Base-by-base conservation (phyloP, 768 basidiomycete genomes). In the Agaricus sinodeliciosus region DNA sequence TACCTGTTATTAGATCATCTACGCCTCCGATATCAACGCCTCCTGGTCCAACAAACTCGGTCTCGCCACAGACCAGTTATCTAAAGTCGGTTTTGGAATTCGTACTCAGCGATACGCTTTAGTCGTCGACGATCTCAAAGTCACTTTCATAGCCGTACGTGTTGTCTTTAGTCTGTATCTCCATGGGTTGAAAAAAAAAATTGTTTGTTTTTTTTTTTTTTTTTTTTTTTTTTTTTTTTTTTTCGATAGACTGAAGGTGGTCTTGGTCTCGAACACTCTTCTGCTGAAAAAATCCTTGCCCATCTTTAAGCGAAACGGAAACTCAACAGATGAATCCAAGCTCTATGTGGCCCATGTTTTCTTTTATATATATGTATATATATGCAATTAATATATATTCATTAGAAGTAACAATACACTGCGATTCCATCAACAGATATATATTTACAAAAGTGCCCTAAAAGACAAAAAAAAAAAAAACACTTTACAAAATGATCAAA, bases 81-180 rank as follows among this genome's bases (percentile, higher is more conserved):
- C 72, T 19, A 67, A 55, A 3, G 51, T 54, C 2, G 82, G 80
- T 5, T 60, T 87, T 36, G 84, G 84, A 18, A 59, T 71, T 40
- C 82, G 85, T 48, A 84, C 83, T 31, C 66, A 66, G 22, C 79
- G 85, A 44, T 87, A 80, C 56, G 84, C 81, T 26, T 57, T 88
- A 52, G 68, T 88, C 60, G 59, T 87, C 59, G 84, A 92, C 43
- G 75, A 88, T 62, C 75, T 88, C 49, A 78, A 82, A 56, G 79
- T 92, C 60, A 79, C 78, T 56, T 83, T 85, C 60, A 59, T 90
- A 49, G 77, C 67, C 62, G 85, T 81, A 57, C 47, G 76, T 68
- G 26, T 22, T 13, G 22, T 22, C 22, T 22, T 22, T 22, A 22
- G 3, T 3, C 22, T 22, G 22, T 22, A 22, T 3, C 22, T 22